Conservation (phyloP, 202 grass and related monocot genomes). For the Brachypodium distachyon region DNA sequence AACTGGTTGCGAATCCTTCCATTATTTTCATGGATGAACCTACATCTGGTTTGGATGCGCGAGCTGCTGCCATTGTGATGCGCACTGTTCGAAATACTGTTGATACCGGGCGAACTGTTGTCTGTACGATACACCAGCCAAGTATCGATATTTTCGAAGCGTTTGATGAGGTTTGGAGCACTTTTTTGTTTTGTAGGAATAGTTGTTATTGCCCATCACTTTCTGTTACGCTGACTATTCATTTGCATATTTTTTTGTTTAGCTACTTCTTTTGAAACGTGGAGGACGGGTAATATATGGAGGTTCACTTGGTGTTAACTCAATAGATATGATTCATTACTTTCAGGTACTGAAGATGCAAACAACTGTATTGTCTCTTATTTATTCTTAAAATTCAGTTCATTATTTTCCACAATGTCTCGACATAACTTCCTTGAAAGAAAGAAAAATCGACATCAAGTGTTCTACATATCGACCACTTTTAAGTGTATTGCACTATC, state of each 20-base stretch:
- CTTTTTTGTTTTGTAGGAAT: background rate
- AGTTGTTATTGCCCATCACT: background rate
- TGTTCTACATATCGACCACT: background rate
- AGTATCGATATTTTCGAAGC: slow-evolving; percentile 91
- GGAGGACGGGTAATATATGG: slow-evolving; percentile 58
- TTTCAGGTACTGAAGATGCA: slow-evolving; percentile 39
- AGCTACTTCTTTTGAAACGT: slow-evolving; percentile 69
- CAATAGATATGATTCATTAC: slow-evolving; percentile 62
- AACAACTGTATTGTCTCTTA: background rate
- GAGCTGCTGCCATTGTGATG: slow-evolving; percentile 84
- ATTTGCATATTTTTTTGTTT: background rate
- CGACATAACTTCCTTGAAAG: too few relatives aligned
- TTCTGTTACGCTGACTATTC: background rate
- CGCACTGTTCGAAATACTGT: slow-evolving; percentile 77
- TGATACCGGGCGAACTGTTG: slow-evolving; percentile 73
- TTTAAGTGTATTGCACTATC: background rate
- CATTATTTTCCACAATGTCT: background rate
- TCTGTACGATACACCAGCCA: slow-evolving; percentile 83
- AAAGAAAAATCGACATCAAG: background rate
- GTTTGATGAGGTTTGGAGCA: slow-evolving; percentile 71
- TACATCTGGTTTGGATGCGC: slow-evolving; percentile 74
- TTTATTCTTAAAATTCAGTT: background rate
- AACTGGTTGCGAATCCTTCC: slow-evolving; percentile 82
- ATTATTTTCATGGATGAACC: slow-evolving; percentile 91
- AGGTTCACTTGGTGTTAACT: slow-evolving; percentile 54